Base-by-base conservation (phyloP, 768 basidiomycete species). In the Psilocybe subaeruginosa region DNA sequence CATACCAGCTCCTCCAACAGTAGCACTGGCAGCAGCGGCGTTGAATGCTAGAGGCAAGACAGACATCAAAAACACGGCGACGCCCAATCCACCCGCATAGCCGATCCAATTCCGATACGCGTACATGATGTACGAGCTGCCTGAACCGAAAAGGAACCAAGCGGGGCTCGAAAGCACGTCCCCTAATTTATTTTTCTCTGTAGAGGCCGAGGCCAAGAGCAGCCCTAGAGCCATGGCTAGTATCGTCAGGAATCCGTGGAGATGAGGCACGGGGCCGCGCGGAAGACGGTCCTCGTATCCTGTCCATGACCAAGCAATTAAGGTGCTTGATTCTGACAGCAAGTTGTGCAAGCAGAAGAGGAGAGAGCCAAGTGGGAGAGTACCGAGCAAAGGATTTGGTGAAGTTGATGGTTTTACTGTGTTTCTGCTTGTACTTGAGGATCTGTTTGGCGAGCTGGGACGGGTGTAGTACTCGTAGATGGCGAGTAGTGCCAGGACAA, bases 281-380 rank as follows among this genome's bases (percentile, higher is more conserved):
- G 87, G 82, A 3, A 69, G 69, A 39, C 81, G 75, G 47, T 88
- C 77, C 19, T 85, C 82, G 64, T 89, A 95, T n/a, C 93, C 93
- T 0, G 92, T 90, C 93, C 93, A 96, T 2, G 91, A 89, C 90
- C 92, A 94, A 17, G 91, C 86, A 60, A 95, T 81, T 48, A 94
- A 81, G 0, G 92, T 92, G 64, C 87, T 89, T 1, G 90, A 77
- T 59, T 96, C 93, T 2, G 87, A 82, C 54, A 93, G 76, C 46
- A 93, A 79, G 49, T 85, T 87, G 66, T 94, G 90, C 0, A 93
- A 69, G 11, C 84, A 82, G 75, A 91, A 94, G 8, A 95, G 70
- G 30, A 91, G 75, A 33, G 85, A 82, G 2, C 90, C 91, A 8
- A 92, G 76, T 0, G 89, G 82, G 11, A 91, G 63, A 0, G 88